A percentile compares a stretch with the other conserved stretches of the same genome.
These are phyloP conservation scores for Rhododendron molle DNA, from an alignment of 148 eudicot genomes.

Conservation along the genomic window DNA sequence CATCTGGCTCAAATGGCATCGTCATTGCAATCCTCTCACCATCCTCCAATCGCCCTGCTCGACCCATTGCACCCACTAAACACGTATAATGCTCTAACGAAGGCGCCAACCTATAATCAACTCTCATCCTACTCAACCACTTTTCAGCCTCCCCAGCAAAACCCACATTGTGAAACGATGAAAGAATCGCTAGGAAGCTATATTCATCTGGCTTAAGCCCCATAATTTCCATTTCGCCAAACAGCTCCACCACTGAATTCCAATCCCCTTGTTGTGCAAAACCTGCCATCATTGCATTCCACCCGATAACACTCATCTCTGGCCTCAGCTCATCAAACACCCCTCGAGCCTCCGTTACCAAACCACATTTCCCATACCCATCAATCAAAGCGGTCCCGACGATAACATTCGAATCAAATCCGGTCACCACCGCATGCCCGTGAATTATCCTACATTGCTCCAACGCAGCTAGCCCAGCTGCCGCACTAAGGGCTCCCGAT, in stretches of 20 bases:
- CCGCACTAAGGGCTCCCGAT: constrained; percentile 53
- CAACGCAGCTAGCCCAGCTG: constrained; percentile 44
- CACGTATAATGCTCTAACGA: constrained; percentile 29
- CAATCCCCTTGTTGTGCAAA: constrained; percentile 65
- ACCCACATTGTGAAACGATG: not conserved
- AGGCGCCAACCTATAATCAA: not conserved
- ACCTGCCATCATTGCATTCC: constrained; percentile 69
- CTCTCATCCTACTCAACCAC: not conserved
- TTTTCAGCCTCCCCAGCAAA: not conserved
- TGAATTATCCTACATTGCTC: constrained; percentile 67
- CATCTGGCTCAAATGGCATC: constrained; percentile 44
- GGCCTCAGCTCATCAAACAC: constrained; percentile 40
- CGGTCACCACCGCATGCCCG: constrained; percentile 12
- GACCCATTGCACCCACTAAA: constrained; percentile 55
- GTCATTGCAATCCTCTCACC: constrained; percentile 52
- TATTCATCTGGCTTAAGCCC: constrained; percentile 49
- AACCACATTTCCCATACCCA: constrained; percentile 70
- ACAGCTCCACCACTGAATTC: constrained; percentile 38
- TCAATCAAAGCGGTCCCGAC: constrained; percentile 31
- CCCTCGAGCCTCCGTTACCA: constrained; percentile 44
- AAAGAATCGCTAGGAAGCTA: constrained; percentile 49
- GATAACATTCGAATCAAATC: not conserved
- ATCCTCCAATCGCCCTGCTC: constrained; percentile 56
- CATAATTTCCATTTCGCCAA: constrained; percentile 27
- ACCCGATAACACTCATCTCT: constrained; percentile 28